Evolutionary conservation across 441 rosid species (phyloP).

Genomic region (Brassica balearica): DNA sequence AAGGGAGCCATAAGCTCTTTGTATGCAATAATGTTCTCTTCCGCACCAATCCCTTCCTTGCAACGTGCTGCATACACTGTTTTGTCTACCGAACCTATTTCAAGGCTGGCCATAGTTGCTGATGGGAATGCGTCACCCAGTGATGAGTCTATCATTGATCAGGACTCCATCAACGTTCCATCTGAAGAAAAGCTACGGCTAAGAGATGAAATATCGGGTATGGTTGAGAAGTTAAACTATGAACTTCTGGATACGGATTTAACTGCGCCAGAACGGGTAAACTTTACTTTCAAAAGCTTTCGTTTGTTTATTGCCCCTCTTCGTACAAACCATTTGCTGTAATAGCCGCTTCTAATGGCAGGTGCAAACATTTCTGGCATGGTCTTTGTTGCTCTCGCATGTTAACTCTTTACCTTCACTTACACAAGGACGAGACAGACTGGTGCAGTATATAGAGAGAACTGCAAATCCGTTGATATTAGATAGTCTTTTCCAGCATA

Average conservation of each 20-base stretch:
- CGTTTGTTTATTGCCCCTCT: slow-evolving; percentile 6
- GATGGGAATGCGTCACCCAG: slow-evolving; percentile 53
- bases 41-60: slow-evolving; percentile 66
- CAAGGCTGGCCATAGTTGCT: slow-evolving; percentile 64
- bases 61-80: slow-evolving; percentile 87
- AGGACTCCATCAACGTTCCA: slow-evolving; percentile 52
- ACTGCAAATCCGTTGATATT: slow-evolving; percentile 68
- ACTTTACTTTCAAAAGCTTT: slow-evolving; percentile 38
- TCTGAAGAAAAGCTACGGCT: slow-evolving; percentile 62
- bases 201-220: slow-evolving; percentile 71
- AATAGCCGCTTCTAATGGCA: slow-evolving; percentile 47
- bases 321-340: slow-evolving; percentile 15
- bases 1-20: slow-evolving; percentile 83
- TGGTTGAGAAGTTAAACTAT: slow-evolving; percentile 71
- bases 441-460: slow-evolving; percentile 86
- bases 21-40: slow-evolving; percentile 81
- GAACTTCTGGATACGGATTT: slow-evolving; percentile 81
- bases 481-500: slow-evolving; percentile 94
- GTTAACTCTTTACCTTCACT: slow-evolving; percentile 70
- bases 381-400: slow-evolving; percentile 89
- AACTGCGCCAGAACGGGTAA: slow-evolving; percentile 78
- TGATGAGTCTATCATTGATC: slow-evolving; percentile 50
- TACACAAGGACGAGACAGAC: slow-evolving; percentile 68
- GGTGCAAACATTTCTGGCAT: slow-evolving; percentile 83
- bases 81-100: slow-evolving; percentile 85